These are phyloP conservation scores for Pseudogymnoascus sp. DNA, from an alignment of 2,329 filamentous ascomycete species.

Conservation along the genomic window DNA sequence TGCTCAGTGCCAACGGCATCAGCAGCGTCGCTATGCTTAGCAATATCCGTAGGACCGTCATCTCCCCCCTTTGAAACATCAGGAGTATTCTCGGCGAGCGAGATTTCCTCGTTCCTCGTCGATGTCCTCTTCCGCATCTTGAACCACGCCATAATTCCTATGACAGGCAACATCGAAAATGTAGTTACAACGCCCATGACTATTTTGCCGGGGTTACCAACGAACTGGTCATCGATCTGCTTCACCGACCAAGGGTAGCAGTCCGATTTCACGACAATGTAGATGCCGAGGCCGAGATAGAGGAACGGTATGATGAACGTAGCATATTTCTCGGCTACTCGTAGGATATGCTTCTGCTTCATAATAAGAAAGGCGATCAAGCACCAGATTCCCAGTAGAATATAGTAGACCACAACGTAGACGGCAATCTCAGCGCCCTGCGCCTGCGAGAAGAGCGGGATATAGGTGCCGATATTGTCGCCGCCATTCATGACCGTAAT, in stretches of 20 bases:
- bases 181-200: not conserved
- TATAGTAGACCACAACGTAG: constrained; percentile 30
- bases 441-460: constrained; percentile 30
- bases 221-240: constrained; percentile 25
- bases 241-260: constrained; percentile 31
- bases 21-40: not conserved
- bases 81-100: not conserved
- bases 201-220: constrained; percentile 10
- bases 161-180: not conserved
- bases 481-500: constrained; percentile 32
- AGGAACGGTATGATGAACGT: constrained; percentile 26
- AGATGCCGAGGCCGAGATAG: constrained; percentile 30
- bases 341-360: constrained; percentile 28
- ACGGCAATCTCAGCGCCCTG: constrained; percentile 28
- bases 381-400: constrained; percentile 29
- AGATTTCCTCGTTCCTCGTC: not conserved
- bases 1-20: not conserved
- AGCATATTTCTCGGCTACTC: constrained; percentile 19
- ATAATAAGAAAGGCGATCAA: constrained; percentile 27
- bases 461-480: constrained; percentile 32
- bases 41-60: not conserved
- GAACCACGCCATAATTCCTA: not conserved
- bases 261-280: constrained; percentile 28
- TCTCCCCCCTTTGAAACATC: not conserved
- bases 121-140: not conserved